Evolutionary conservation across 2,329 filamentous ascomycete species (phyloP).

Genomic region (Arthroderma uncinatum): DNA sequence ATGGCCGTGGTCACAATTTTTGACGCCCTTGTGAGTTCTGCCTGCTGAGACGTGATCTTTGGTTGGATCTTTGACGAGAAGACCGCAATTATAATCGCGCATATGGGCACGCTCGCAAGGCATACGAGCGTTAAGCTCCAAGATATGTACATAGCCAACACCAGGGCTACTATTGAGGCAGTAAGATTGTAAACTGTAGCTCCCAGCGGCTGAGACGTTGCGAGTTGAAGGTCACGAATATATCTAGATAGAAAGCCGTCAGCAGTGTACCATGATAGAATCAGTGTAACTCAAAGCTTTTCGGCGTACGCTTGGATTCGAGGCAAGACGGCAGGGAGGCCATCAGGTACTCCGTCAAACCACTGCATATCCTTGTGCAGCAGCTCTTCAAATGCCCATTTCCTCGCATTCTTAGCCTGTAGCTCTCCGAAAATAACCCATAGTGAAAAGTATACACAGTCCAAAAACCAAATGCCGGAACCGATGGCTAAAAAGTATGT

Average conservation of each 20-base stretch:
- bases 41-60: constrained; percentile 58
- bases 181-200: constrained; percentile 53
- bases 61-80: constrained; percentile 52
- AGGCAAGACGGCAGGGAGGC: constrained; percentile 59
- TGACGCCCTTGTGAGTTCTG: constrained; percentile 56
- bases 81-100: constrained; percentile 48
- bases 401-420: constrained; percentile 57
- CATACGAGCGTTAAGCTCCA: constrained; percentile 78
- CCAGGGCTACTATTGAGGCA: constrained; percentile 54
- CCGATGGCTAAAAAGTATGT: constrained; percentile 55
- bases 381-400: constrained; percentile 55
- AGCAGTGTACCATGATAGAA: background rate
- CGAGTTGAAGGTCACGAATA: constrained; percentile 67
- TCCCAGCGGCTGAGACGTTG: constrained; percentile 69
- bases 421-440: constrained; percentile 75
- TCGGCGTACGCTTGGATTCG: constrained; percentile 58
- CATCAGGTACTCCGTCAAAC: constrained; percentile 66
- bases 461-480: constrained; percentile 53
- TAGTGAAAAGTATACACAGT: constrained; percentile 53
- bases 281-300: background rate
- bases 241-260: constrained; percentile 45
- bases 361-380: constrained; percentile 65
- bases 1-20: constrained; percentile 61
- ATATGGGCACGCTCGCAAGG: constrained; percentile 59
- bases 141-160: constrained; percentile 64